These are phyloP conservation scores for Saccharomycopsis sp. DNA, from an alignment of 805 yeast species.

Conservation along the genomic window DNA sequence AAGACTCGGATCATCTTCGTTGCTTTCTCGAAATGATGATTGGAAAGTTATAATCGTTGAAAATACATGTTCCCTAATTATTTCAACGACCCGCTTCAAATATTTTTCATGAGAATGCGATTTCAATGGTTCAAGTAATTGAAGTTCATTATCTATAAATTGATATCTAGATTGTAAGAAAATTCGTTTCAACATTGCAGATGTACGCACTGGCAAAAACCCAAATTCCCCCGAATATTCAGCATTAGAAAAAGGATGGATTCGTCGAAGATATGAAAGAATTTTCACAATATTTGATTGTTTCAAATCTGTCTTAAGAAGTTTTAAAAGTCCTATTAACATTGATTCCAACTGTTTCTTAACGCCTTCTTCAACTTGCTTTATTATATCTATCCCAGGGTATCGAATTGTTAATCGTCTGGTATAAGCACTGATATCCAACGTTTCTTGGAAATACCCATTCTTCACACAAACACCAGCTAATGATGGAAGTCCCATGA, in stretches of 20 bases:
- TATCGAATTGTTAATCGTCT: slow-evolving; percentile 63
- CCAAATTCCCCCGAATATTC: slow-evolving; percentile 4
- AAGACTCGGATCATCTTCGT: slow-evolving; percentile 24
- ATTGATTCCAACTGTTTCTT: slow-evolving; percentile 53
- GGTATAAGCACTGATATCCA: slow-evolving; percentile 73
- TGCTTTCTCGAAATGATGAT: slow-evolving; percentile 45
- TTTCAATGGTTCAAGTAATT: slow-evolving; percentile 48
- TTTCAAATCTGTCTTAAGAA: slow-evolving; percentile 68
- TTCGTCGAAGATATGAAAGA: slow-evolving; percentile 64
- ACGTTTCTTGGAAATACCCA: slow-evolving; percentile 84
- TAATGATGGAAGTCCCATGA: slow-evolving; percentile 77
- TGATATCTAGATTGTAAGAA: slow-evolving; percentile 62
- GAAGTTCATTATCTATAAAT: slow-evolving; percentile 57
- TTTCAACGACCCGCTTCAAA: slow-evolving; percentile 73
- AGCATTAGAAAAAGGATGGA: slow-evolving; percentile 41
- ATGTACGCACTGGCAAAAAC: slow-evolving; percentile 14
- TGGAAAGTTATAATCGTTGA: slow-evolving; percentile 62
- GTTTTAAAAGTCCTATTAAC: slow-evolving; percentile 61
- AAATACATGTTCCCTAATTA: slow-evolving; percentile 76
- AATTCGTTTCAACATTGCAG: slow-evolving; percentile 42
- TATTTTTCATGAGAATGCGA: slow-evolving; percentile 49
- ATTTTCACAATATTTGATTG: slow-evolving; percentile 76
- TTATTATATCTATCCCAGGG: slow-evolving; percentile 50
- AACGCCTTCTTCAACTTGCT: slow-evolving; percentile 43
- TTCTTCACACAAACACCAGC: slow-evolving; percentile 77